Evolutionary conservation across 208 protist genomes (phyloP).

Genomic region (Leishmania amazonensis): DNA sequence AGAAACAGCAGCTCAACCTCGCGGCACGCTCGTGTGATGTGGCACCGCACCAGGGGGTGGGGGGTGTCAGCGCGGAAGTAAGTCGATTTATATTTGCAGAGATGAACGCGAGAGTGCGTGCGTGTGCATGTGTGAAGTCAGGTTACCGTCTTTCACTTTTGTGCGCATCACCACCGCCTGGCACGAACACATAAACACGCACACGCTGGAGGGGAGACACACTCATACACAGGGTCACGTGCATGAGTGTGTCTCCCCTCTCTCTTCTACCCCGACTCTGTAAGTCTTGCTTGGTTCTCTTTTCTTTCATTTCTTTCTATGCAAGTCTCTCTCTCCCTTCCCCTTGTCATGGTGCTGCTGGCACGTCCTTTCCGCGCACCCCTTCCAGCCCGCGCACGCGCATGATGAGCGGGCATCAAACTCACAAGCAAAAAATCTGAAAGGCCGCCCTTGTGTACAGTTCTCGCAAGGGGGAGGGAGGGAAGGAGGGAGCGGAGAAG

Average conservation of each 20-base stretch:
- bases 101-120: not conserved
- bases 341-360: not conserved
- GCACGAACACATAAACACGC: not conserved
- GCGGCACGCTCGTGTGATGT: not conserved
- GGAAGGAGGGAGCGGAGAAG: not conserved
- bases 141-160: not conserved
- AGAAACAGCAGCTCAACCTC: not conserved
- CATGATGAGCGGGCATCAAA: not conserved
- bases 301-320: slow-evolving; percentile 6
- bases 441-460: not conserved
- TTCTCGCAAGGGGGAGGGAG: not conserved
- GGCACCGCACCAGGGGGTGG: not conserved
- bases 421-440: too few relatives aligned
- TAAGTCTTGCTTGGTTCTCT: not conserved
- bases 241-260: not conserved
- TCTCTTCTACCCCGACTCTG: not conserved
- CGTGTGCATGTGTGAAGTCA: not conserved
- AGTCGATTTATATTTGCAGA: not conserved
- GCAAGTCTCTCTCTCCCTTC: not conserved
- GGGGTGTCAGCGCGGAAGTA: not conserved
- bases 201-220: not conserved
- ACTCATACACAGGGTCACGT: not conserved
- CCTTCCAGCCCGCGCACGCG: not conserved
- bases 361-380: slow-evolving; percentile 6
- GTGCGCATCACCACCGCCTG: not conserved